Base-by-base conservation (phyloP, 139 green algal genomes). In the Pleodorina starrii region DNA sequence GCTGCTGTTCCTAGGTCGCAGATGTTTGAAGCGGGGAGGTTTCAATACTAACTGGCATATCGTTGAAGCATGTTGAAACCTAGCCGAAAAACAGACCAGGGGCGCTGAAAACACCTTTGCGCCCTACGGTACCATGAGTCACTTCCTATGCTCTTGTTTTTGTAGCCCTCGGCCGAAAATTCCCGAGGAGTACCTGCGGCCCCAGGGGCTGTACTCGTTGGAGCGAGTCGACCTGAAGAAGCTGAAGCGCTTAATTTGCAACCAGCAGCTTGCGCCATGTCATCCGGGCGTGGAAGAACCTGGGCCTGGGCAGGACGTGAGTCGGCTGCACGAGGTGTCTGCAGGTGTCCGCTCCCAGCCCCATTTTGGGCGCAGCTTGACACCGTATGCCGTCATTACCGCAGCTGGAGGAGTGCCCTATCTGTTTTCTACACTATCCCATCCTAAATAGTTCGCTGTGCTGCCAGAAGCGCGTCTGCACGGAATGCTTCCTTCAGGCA, bases 391-490 rank as follows among this genome's bases (percentile, higher is more conserved):
- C n/a, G n/a, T n/a, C n/a, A n/a, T n/a, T n/a, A n/a, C n/a, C n/a
- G 92, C 86, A 86, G 68, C 35, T 92, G 44, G 92, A 95, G 40
- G 94, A 96, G 59, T 97, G 95, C 71, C 94, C 95, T 23, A 97
- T 97, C 9, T 97, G 95, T 89, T 92, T 94, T 35, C 88, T 94
- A 1, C 57, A 90, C 48, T 97, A 95, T 36, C 95, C 92, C 2
- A 71, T 92, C 17, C 44, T 96, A 1, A 97, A 97, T 89, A 94
- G 84, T 5, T 90, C 91, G 16, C 46, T 76, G 0, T 97, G 95
- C 84, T 97, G 94, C 75, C 40, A 50, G 9, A 94, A 94, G 46
- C 84, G 88, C 9, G 90, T 97, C 5, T 97, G 95, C 90, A 96
- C 94, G 19, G 95, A 97, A 71, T 96, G 92, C 74, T 93, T 91